Evolutionary conservation across 768 basidiomycete species (phyloP).

Genomic region (button mushroom (Agaricus bisporus)): DNA sequence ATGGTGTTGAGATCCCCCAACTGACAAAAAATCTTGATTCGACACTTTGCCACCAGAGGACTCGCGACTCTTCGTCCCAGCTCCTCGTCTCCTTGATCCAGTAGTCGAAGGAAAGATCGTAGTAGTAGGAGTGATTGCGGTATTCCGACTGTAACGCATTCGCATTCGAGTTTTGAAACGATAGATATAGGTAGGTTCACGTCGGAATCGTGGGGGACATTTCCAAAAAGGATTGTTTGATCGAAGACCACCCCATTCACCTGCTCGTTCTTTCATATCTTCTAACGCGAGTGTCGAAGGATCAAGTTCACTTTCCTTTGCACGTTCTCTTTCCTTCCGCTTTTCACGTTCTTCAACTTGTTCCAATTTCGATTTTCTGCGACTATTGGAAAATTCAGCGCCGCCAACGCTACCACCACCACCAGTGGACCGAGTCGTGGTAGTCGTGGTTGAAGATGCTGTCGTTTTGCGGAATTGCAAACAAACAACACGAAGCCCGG

Average conservation of each 20-base stretch:
- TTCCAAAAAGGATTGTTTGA: conserved; percentile 1
- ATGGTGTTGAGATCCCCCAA: background rate
- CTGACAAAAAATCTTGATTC: background rate
- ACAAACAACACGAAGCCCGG: conserved; percentile 6
- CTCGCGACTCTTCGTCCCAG: no score
- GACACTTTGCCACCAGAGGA: background rate
- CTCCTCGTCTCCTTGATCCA: no score
- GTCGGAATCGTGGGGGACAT: background rate
- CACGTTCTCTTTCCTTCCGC: background rate
- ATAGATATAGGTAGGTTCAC: conserved; percentile 1
- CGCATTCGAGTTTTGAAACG: background rate
- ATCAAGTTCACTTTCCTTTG: background rate
- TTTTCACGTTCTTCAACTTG: background rate
- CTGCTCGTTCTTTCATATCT: conserved; percentile 3
- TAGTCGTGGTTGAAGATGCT: background rate
- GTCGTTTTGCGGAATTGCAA: conserved; percentile 4
- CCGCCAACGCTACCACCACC: background rate
- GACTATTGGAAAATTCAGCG: background rate
- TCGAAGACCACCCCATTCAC: conserved; percentile 3
- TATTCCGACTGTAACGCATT: background rate
- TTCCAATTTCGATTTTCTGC: background rate
- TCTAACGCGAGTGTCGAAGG: background rate
- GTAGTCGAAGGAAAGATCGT: no score
- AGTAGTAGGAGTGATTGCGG: no score
- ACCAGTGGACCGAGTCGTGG: background rate